Percentiles rank a stretch among this genome's conserved stretches.
Conservation (phyloP, 805 yeast species). For the Brettanomyces anomalus region DNA sequence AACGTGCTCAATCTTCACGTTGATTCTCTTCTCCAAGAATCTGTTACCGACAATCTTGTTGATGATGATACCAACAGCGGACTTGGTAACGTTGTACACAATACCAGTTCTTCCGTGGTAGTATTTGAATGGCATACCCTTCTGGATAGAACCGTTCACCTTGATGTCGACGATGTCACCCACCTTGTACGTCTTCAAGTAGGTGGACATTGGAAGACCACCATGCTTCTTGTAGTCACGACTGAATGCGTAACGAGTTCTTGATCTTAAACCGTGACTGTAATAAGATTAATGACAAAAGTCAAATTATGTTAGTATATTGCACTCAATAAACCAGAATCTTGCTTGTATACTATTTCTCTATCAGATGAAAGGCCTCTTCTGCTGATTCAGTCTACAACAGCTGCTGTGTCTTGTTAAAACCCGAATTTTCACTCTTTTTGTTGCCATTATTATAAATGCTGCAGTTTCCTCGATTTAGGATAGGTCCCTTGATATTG, state of each 20-base stretch:
- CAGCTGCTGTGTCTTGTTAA: too few relatives aligned
- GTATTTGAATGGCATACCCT: constrained; percentile 99
- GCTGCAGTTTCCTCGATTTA: too few relatives aligned
- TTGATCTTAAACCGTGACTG: constrained; percentile 99
- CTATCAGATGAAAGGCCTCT: too few relatives aligned
- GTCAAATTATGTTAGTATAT: too few relatives aligned
- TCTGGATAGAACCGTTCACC: constrained; percentile 98
- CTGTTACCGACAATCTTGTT: constrained; percentile 99
- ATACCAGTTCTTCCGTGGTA: constrained; percentile 99
- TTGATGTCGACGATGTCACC: constrained; percentile 99
- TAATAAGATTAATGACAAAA: not conserved
- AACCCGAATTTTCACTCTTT: too few relatives aligned
- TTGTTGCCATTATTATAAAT: too few relatives aligned
- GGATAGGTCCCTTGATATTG: too few relatives aligned
- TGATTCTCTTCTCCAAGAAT: constrained; percentile 97
- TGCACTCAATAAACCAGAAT: too few relatives aligned
- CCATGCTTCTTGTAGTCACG: constrained; percentile 99
- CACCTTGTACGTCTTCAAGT: constrained; percentile 96
- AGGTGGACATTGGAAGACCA: constrained; percentile 86
- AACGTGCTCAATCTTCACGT: constrained; percentile 97
- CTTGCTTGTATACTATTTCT: too few relatives aligned
- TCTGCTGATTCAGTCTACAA: too few relatives aligned
- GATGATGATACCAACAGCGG: constrained; percentile 95
- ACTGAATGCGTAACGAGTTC: constrained; percentile 99
- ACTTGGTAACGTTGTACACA: constrained; percentile 96